Conservation (phyloP, 1,284 basidiomycete genomes). For the Pseudozyma sp. region DNA sequence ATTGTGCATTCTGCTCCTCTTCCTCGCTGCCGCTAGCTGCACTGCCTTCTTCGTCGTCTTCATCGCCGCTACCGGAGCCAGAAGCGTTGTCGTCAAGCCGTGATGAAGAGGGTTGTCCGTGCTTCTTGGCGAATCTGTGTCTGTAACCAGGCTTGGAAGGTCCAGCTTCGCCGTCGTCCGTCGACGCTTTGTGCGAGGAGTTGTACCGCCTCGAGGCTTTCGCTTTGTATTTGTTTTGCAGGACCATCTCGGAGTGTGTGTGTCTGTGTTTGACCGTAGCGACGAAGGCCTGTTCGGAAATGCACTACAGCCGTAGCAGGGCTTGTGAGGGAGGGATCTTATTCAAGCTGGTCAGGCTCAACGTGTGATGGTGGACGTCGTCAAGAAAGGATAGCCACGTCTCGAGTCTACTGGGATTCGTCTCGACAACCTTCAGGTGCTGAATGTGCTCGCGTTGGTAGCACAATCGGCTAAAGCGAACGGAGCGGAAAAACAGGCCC, state of each 20-base stretch:
- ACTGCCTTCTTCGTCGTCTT: slow-evolving; percentile 8
- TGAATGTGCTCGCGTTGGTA: neutral
- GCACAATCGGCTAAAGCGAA: neutral
- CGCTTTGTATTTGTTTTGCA: slow-evolving; percentile 69
- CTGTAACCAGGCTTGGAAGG: slow-evolving; percentile 29
- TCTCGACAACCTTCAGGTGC: too few relatives aligned
- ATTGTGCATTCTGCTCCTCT: slow-evolving; percentile 29
- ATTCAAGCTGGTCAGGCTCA: slow-evolving; percentile 3
- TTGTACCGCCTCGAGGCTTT: slow-evolving; percentile 64
- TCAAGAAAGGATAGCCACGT: neutral
- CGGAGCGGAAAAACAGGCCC: neutral
- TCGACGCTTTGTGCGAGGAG: slow-evolving; percentile 13
- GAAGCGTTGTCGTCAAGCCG: slow-evolving; percentile 2
- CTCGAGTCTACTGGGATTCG: too few relatives aligned
- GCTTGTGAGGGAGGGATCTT: neutral
- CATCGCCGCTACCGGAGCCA: slow-evolving; percentile 13
- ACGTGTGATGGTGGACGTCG: neutral
- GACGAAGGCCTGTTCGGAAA: slow-evolving; percentile 9
- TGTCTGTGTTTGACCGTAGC: neutral
- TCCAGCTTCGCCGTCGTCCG: slow-evolving; percentile 16
- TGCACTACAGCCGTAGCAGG: slow-evolving; percentile 12
- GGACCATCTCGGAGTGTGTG: slow-evolving; percentile 49
- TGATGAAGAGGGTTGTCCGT: slow-evolving; percentile 2
- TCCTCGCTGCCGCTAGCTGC: slow-evolving; percentile 14
- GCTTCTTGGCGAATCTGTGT: slow-evolving; percentile 26